Evolutionary conservation across 192 early-diverging fungal genomes (phyloP).

Genomic region (Jimgerdemannia lactiflua): DNA sequence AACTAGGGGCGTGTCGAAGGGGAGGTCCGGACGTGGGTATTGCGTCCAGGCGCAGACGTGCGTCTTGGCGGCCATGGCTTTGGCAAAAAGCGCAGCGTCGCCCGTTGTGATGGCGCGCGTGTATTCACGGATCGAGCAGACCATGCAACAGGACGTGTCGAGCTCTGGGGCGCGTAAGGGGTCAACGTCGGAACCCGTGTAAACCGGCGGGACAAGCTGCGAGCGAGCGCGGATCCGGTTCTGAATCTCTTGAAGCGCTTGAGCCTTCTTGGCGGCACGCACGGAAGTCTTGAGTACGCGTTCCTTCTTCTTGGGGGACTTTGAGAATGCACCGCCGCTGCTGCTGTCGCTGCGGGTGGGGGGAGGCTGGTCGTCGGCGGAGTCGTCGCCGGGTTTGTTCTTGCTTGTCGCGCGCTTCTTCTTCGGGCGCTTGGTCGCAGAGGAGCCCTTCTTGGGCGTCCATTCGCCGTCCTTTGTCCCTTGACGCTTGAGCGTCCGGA

Average conservation of each 20-base stretch:
- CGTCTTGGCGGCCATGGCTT: not conserved
- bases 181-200: not conserved
- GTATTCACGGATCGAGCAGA: constrained; percentile 40
- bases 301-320: not conserved
- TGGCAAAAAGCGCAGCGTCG: constrained; percentile 10
- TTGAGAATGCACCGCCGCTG: not conserved
- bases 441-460: not conserved
- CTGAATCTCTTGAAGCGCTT: not conserved
- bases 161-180: not conserved
- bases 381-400: not conserved
- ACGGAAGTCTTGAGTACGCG: not conserved
- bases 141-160: constrained; percentile 39
- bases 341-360: not conserved
- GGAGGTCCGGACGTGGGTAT: constrained; percentile 2
- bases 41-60: constrained; percentile 1
- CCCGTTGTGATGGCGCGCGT: constrained; percentile 22
- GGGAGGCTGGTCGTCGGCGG: not conserved
- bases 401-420: constrained; percentile 12
- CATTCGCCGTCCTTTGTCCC: not conserved
- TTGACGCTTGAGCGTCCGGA: not conserved
- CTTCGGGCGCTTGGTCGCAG: not conserved
- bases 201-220: not conserved
- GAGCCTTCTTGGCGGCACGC: not conserved
- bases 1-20: not conserved
- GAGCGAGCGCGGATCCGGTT: not conserved